phyloP scores from a whole-genome alignment of 257 asterid genomes.

The Salvia splendens region DNA sequence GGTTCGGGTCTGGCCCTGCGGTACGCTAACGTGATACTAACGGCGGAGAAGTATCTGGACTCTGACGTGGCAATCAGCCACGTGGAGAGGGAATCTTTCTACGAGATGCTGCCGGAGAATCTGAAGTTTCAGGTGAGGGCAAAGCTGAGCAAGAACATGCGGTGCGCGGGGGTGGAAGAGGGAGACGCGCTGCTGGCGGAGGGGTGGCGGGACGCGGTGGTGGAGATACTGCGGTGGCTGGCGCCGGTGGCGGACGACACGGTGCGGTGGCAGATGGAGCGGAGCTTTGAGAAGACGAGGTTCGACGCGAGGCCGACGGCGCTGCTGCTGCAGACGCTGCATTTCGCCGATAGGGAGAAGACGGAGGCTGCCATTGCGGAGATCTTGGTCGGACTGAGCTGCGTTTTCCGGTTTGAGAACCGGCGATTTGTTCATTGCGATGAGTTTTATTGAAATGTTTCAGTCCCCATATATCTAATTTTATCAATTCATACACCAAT shows the following conservation, averaged over 20 bases:
- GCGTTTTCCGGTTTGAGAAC: constrained; percentile 63
- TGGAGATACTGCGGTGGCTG: constrained; percentile 73
- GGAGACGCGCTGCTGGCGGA: constrained; percentile 53
- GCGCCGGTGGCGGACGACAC: constrained; percentile 77
- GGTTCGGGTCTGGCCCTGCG: constrained; percentile 76
- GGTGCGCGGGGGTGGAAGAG: constrained; percentile 38
- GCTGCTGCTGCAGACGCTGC: constrained; percentile 66
- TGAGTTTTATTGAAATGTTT: neutral
- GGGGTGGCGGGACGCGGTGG: constrained; percentile 80
- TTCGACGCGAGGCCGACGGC: constrained; percentile 52
- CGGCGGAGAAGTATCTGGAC: constrained; percentile 54
- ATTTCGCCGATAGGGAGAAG: constrained; percentile 79
- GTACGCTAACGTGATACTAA: constrained; percentile 65
- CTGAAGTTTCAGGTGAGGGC: constrained; percentile 51
- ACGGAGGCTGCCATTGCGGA: constrained; percentile 89
- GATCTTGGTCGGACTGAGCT: constrained; percentile 76
- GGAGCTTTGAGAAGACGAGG: constrained; percentile 65
- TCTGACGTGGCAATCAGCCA: constrained; percentile 37
- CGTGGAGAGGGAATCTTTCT: constrained; percentile 48
- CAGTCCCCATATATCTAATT: neutral
- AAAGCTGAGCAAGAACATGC: constrained; percentile 70
- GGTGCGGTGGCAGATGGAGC: constrained; percentile 71
- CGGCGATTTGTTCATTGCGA: constrained; percentile 32
- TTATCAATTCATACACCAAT: too few species aligned
- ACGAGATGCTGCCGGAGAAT: constrained; percentile 76